Base-by-base conservation (phyloP, 305 asterid genomes). In the Solanum hybrid region DNA sequence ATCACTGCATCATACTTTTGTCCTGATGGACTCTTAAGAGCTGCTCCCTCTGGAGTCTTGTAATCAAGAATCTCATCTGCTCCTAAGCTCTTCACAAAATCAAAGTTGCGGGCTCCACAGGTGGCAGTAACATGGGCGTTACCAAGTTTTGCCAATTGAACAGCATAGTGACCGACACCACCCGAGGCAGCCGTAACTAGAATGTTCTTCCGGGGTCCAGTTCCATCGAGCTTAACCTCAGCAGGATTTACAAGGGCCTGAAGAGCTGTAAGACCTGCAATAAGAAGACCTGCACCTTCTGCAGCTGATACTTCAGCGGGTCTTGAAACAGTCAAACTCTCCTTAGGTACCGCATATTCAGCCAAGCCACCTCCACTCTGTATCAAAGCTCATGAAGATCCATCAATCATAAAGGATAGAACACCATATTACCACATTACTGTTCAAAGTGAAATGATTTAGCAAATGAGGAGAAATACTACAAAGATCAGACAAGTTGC, bases 1-100 rank as follows among this genome's bases (percentile, higher is more conserved):
- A 95, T 35, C 90, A 95, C 96, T 2, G 91, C 94, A 35, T 95
- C 97, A 38, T 95, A 95, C 38, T 94, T 95, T 90, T 91, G 91
- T 16, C 95, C 96, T 1, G 98, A 95, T 11, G 96, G 97, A 91
- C 97, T 95, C 93, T 87, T 91, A 24, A 95, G 95, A 26, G 97
- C 93, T 1, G 95, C 93, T 12, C 97, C 97, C 73, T 94, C 96
- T 2, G 97, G 95, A 35, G 96, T 94, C 87, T 92, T 94, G 81
- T 95, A 95, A 92, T 96, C 98, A 38, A 95, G 94, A 32, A 95
- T 95, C 88, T 96, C 98, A 17, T 95, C 98, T 5, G 96, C 98
- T 42, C 98, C 98, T 66, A 96, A 93, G 91, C 95, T 93, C 90
- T 90, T 94, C 51, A 96, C 95, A 0, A 95, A 76, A 29, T 94